These are phyloP conservation scores for Eudorina sp. DNA, from an alignment of 139 green algal genomes.

Conservation along the genomic window DNA sequence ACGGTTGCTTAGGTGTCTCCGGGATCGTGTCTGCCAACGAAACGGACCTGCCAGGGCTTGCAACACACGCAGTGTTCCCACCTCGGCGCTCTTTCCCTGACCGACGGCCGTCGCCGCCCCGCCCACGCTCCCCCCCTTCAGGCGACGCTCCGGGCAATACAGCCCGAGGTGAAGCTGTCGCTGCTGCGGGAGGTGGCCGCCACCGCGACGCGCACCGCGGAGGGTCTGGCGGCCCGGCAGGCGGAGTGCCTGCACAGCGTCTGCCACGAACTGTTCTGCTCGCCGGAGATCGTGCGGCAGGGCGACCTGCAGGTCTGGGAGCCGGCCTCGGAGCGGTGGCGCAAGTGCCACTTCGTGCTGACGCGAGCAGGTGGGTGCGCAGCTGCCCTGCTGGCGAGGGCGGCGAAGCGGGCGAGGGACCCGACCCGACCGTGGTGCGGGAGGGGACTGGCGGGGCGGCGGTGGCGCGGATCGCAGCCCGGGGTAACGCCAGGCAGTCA, in stretches of 20 bases:
- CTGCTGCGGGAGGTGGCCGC: conserved; percentile 39
- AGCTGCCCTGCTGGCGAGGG: too few species aligned
- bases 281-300: conserved; percentile 72
- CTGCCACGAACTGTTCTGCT: conserved; percentile 75
- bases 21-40: too few species aligned
- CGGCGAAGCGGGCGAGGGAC: neutral
- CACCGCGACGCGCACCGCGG: conserved; percentile 49
- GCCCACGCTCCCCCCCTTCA: neutral
- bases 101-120: too few species aligned
- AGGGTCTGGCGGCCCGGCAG: conserved; percentile 70
- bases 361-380: conserved; percentile 64
- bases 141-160: conserved; percentile 16
- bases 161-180: conserved; percentile 38
- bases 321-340: conserved; percentile 60
- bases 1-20: too few species aligned
- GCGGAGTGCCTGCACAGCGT: conserved; percentile 65
- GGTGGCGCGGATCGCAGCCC: too few species aligned
- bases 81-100: too few species aligned
- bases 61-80: too few species aligned
- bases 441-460: too few species aligned
- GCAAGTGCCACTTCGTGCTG: conserved; percentile 73
- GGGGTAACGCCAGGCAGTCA: too few species aligned
- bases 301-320: conserved; percentile 75
- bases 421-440: too few species aligned
- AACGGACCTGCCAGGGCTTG: too few species aligned